Percentiles rank a stretch among this genome's conserved stretches.
Evolutionary conservation across 371 early-diverging fungal genomes (phyloP).

Genomic region (Mucor saturninus): DNA sequence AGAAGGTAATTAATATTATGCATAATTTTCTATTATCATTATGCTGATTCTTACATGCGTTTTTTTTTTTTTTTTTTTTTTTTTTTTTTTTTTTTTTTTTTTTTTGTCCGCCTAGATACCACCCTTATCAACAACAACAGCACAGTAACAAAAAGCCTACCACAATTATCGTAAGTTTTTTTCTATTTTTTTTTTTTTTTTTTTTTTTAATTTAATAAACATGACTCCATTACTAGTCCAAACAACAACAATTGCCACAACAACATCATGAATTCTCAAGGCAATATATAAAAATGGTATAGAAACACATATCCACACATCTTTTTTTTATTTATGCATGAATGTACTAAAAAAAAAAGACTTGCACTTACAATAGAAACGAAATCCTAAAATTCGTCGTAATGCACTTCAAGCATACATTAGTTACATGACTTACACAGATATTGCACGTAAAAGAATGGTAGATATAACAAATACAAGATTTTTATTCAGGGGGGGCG

Average conservation of each 20-base stretch:
- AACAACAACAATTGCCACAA: slow-evolving; percentile 8
- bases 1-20: slow-evolving; percentile 4
- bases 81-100: background rate
- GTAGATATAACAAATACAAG: slow-evolving; percentile 11
- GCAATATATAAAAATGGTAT: slow-evolving; percentile 16
- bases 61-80: no score
- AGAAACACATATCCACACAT: background rate
- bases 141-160: background rate
- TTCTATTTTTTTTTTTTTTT: background rate
- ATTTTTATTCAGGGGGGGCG: background rate
- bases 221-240: background rate
- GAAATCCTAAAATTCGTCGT: slow-evolving; percentile 37
- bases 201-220: background rate
- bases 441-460: slow-evolving; percentile 31
- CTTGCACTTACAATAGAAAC: slow-evolving; percentile 19
- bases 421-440: slow-evolving; percentile 51
- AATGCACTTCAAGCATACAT: slow-evolving; percentile 54
- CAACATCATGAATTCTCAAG: slow-evolving; percentile 11
- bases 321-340: no score
- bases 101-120: background rate
- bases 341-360: background rate
- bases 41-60: background rate
- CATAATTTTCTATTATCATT: background rate
- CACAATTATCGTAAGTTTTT: background rate
- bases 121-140: background rate